phyloP scores from a whole-genome alignment of 1,284 basidiomycete genomes.

The Omphalotus olearius region DNA sequence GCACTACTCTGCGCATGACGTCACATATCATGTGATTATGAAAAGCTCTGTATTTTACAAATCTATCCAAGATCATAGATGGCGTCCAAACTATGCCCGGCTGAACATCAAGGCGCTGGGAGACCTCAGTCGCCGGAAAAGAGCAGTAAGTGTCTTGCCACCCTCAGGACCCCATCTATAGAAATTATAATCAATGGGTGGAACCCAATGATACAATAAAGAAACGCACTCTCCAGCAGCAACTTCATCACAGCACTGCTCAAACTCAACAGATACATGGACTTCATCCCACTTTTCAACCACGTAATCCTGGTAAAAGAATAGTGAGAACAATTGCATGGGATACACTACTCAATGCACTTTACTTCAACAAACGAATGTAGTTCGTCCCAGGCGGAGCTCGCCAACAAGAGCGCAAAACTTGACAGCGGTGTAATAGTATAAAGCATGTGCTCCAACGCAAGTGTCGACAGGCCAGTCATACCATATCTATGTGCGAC shows the following conservation, averaged over 20 bases:
- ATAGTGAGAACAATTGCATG: background rate
- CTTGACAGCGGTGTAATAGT: slow-evolving; percentile 69
- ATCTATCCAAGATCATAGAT: background rate
- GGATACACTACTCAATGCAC: slow-evolving; percentile 28
- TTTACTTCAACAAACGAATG: slow-evolving; percentile 47
- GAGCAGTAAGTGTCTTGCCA: slow-evolving; percentile 58
- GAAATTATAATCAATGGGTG: slow-evolving; percentile 11
- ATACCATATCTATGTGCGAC: slow-evolving; percentile 79
- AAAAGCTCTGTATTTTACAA: background rate
- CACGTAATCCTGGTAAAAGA: slow-evolving; percentile 48
- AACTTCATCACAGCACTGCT: slow-evolving; percentile 64
- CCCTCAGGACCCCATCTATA: slow-evolving; percentile 65
- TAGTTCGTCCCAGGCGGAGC: slow-evolving; percentile 61
- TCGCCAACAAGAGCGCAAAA: slow-evolving; percentile 70
- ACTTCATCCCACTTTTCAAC: slow-evolving; percentile 71
- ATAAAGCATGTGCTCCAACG: slow-evolving; percentile 72
- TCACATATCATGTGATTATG: background rate
- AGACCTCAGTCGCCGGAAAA: slow-evolving; percentile 64
- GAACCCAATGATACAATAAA: slow-evolving; percentile 1
- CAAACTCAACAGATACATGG: slow-evolving; percentile 57
- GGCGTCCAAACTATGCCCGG: slow-evolving; percentile 8
- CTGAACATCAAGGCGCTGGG: slow-evolving; percentile 28
- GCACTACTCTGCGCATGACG: background rate
- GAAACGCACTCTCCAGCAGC: slow-evolving; percentile 62
- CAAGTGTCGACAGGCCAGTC: slow-evolving; percentile 59